These are phyloP conservation scores for Fusarium veterinarium DNA, from an alignment of 2,329 filamentous ascomycete genomes.

Conservation along the genomic window DNA sequence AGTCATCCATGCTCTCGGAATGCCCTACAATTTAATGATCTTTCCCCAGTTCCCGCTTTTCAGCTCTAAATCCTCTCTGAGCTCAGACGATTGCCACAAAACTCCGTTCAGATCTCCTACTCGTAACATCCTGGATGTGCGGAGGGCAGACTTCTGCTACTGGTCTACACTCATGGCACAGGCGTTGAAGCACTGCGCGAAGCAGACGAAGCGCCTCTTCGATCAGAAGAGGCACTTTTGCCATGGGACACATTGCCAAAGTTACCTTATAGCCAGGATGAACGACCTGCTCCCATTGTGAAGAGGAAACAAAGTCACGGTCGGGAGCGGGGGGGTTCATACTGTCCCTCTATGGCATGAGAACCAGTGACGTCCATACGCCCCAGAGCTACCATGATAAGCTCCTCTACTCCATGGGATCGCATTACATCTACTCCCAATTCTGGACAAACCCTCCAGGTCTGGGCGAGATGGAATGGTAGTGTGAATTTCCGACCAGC, in stretches of 20 bases:
- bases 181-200: neutral
- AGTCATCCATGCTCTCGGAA: neutral
- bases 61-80: neutral
- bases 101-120: neutral
- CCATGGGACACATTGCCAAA: slow-evolving; percentile 68
- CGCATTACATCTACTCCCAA: slow-evolving; percentile 52
- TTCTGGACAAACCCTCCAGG: slow-evolving; percentile 71
- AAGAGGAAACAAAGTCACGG: slow-evolving; percentile 66
- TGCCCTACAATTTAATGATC: neutral
- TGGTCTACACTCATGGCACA: neutral
- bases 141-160: neutral
- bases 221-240: neutral
- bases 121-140: neutral
- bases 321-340: slow-evolving; percentile 83
- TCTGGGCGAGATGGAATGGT: slow-evolving; percentile 84
- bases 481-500: slow-evolving; percentile 92
- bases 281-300: slow-evolving; percentile 82
- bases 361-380: slow-evolving; percentile 81
- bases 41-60: no score
- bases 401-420: slow-evolving; percentile 81
- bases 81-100: neutral
- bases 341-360: slow-evolving; percentile 80
- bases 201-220: neutral
- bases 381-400: slow-evolving; percentile 84
- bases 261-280: slow-evolving; percentile 72